These are phyloP conservation scores for Mortierella sp. DNA, from an alignment of 371 early-diverging fungal species.

Conservation along the genomic window DNA sequence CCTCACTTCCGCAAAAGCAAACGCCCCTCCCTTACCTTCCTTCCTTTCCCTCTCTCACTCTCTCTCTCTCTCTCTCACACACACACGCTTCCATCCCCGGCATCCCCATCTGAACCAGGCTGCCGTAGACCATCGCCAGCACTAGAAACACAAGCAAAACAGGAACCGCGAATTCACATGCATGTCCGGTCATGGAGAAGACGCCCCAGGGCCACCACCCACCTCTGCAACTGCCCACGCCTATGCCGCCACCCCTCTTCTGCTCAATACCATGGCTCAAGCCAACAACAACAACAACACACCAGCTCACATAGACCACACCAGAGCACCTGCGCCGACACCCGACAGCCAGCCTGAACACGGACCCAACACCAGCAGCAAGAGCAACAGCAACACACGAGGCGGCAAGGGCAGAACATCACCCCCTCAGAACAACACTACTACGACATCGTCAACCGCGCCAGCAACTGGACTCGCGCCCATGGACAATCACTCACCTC, in stretches of 20 bases:
- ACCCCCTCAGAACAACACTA: not conserved
- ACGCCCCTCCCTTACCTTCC: not conserved
- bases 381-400: not conserved
- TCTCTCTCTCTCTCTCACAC: no score
- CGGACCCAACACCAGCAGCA: not conserved
- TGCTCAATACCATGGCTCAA: not conserved
- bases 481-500: constrained; percentile 27
- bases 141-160: constrained; percentile 1
- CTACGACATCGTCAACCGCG: constrained; percentile 2
- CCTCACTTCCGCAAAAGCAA: not conserved
- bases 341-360: not conserved
- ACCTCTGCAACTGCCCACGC: constrained; percentile 20
- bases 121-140: constrained; percentile 13
- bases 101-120: not conserved
- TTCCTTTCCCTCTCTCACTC: not conserved
- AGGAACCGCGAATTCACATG: constrained; percentile 39
- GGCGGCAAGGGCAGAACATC: not conserved
- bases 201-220: constrained; percentile 49
- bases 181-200: constrained; percentile 58
- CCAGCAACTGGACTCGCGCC: constrained; percentile 3
- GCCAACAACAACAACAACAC: constrained; percentile 10
- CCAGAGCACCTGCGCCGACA: not conserved
- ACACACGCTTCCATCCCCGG: not conserved
- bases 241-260: not conserved
- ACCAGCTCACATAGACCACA: not conserved